Conservation (phyloP, 1,284 basidiomycete genomes). For the Cutaneotrichosporon arboriforme region DNA sequence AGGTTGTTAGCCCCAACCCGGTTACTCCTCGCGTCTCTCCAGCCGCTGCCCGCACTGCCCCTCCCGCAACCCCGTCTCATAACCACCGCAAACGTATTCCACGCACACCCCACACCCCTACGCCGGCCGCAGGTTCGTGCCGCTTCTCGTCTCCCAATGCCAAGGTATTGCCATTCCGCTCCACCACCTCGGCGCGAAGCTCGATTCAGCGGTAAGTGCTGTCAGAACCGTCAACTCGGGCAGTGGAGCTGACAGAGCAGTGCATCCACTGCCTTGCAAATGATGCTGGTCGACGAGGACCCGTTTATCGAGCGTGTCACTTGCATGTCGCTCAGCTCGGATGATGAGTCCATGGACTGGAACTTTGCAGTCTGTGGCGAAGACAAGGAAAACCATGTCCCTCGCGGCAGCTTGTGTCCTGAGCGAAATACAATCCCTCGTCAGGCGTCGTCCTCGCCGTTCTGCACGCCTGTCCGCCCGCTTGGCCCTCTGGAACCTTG, state of each 20-base stretch:
- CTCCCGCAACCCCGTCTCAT: neutral
- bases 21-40: neutral
- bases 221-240: too few species aligned
- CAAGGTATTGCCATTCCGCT: neutral
- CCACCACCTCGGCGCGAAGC: neutral
- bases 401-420: too few species aligned
- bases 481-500: neutral
- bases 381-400: too few species aligned
- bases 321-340: too few species aligned
- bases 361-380: too few species aligned
- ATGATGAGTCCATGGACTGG: too few species aligned
- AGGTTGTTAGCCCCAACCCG: neutral
- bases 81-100: neutral
- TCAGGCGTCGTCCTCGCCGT: too few species aligned
- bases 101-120: neutral
- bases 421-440: too few species aligned
- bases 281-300: neutral
- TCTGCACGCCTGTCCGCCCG: too few species aligned
- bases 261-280: neutral
- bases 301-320: neutral
- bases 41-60: neutral
- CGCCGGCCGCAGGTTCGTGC: neutral
- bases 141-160: neutral
- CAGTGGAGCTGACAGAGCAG: neutral
- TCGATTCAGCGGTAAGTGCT: neutral